A percentile compares a stretch with the other conserved stretches of the same genome.
Conservation (phyloP, 768 basidiomycete genomes). For the Xerocomellus intermedius region DNA sequence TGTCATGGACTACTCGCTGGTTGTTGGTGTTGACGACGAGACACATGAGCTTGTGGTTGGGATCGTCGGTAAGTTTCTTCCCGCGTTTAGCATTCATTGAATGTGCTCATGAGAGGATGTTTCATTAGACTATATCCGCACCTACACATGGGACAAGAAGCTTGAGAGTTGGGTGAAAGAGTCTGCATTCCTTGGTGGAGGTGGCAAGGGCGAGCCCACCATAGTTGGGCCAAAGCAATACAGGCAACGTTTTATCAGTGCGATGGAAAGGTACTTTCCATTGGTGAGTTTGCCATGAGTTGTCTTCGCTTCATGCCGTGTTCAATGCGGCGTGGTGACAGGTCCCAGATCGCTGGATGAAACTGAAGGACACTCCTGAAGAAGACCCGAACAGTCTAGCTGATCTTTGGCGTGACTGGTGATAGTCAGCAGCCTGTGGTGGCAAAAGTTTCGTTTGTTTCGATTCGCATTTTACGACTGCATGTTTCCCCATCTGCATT, state of each 20-base stretch:
- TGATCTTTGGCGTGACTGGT: slow-evolving; percentile 70
- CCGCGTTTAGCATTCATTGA: slow-evolving; percentile 1
- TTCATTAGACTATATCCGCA: slow-evolving; percentile 81
- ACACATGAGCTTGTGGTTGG: slow-evolving; percentile 93
- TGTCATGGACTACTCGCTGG: slow-evolving; percentile 96
- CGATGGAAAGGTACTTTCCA: slow-evolving; percentile 90
- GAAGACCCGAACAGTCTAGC: slow-evolving; percentile 59
- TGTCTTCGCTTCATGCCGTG: background rate
- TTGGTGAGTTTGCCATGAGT: slow-evolving; percentile 47
- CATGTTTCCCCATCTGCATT: slow-evolving; percentile 7
- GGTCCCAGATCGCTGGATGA: slow-evolving; percentile 93
- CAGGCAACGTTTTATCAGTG: slow-evolving; percentile 78
- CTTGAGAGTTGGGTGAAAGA: slow-evolving; percentile 99
- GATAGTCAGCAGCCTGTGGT: background rate
- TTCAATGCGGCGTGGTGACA: slow-evolving; percentile 27
- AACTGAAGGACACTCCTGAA: slow-evolving; percentile 74
- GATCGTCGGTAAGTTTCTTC: slow-evolving; percentile 76
- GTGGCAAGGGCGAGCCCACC: slow-evolving; percentile 86
- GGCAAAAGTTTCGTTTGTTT: background rate
- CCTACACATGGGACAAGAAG: slow-evolving; percentile 98
- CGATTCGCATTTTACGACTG: slow-evolving; percentile 1
- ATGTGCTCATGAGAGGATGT: slow-evolving; percentile 4
- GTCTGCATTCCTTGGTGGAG: slow-evolving; percentile 81
- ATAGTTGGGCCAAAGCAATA: slow-evolving; percentile 97
- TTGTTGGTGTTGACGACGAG: slow-evolving; percentile 90